A percentile compares a stretch with the other conserved stretches of the same genome.
phyloP scores from a whole-genome alignment of 2,329 filamentous ascomycete species.

The Aspergillus versicolor region DNA sequence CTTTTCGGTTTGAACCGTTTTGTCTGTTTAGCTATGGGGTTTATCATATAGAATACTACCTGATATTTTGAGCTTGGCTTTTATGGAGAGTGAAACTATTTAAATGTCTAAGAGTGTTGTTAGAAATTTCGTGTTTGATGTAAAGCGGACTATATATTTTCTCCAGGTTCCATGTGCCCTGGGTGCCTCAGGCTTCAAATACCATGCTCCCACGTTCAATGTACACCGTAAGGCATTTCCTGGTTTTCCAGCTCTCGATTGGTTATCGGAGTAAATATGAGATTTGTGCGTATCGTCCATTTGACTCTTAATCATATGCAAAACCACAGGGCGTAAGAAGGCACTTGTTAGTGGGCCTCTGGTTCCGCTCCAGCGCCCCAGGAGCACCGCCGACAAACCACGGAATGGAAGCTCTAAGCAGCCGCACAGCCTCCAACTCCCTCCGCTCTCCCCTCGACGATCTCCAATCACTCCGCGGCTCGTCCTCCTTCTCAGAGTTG shows the following conservation, averaged over 20 bases:
- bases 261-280: background rate
- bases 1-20: background rate
- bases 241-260: background rate
- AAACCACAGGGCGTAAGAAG: background rate
- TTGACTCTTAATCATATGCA: background rate
- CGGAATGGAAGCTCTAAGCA: background rate
- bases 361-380: constrained; percentile 5
- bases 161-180: background rate
- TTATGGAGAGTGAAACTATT: background rate
- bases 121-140: background rate
- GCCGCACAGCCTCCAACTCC: constrained; percentile 11
- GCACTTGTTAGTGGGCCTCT: background rate
- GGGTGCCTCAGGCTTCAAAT: background rate
- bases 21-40: background rate
- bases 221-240: background rate
- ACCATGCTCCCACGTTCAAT: background rate
- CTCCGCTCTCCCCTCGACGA: constrained; percentile 4
- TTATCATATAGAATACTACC: background rate
- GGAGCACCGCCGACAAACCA: constrained; percentile 5
- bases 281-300: background rate
- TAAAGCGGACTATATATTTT: too few species aligned
- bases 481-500: background rate
- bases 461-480: constrained; percentile 4
- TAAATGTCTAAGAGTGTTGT: background rate
- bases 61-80: background rate